A percentile compares a stretch with the other conserved stretches of the same genome.
Evolutionary conservation across 108 stramenopile genomes (phyloP).

Genomic region (Cyclostephanos invisitatus): DNA sequence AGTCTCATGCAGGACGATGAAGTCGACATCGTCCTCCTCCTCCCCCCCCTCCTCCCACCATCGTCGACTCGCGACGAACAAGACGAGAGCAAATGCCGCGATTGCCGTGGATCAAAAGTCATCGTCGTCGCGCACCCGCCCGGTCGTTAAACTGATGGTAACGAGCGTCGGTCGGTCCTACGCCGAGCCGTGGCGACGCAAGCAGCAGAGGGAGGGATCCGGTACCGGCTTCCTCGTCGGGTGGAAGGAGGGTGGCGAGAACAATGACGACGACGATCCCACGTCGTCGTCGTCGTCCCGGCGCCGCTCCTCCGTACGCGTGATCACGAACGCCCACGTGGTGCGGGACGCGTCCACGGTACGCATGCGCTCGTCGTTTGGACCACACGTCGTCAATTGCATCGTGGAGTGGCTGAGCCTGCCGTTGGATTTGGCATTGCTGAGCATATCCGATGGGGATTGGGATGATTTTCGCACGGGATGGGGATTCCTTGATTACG

Average conservation of each 20-base stretch:
- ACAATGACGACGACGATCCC: slow-evolving; percentile 15
- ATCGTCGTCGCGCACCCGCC: slow-evolving; percentile 31
- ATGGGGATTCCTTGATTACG: slow-evolving; percentile 15
- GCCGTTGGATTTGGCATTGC: slow-evolving; percentile 54
- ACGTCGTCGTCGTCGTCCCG: background rate
- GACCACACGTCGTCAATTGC: slow-evolving; percentile 44
- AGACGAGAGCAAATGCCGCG: too few relatives aligned
- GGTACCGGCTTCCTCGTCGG: slow-evolving; percentile 42
- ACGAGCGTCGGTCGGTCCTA: slow-evolving; percentile 34
- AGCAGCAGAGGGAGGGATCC: slow-evolving; percentile 21
- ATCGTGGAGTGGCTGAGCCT: slow-evolving; percentile 48
- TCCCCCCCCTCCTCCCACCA: too few relatives aligned
- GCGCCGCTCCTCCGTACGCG: slow-evolving; percentile 46
- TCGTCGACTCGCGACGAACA: too few relatives aligned
- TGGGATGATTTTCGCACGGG: slow-evolving; percentile 45
- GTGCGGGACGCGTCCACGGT: slow-evolving; percentile 60
- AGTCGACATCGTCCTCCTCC: too few relatives aligned
- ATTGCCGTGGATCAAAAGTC: too few relatives aligned
- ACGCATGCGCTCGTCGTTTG: slow-evolving; percentile 47
- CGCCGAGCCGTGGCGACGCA: slow-evolving; percentile 41
- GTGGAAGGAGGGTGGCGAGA: slow-evolving; percentile 11
- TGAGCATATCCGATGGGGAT: slow-evolving; percentile 41
- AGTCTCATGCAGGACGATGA: too few relatives aligned
- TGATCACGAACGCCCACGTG: slow-evolving; percentile 75
- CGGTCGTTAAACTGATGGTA: slow-evolving; percentile 38